Percentiles rank a stretch among this genome's conserved stretches.
These are phyloP conservation scores for Ganoderma leucocontextum DNA, from an alignment of 1,284 basidiomycete species.

Conservation along the genomic window DNA sequence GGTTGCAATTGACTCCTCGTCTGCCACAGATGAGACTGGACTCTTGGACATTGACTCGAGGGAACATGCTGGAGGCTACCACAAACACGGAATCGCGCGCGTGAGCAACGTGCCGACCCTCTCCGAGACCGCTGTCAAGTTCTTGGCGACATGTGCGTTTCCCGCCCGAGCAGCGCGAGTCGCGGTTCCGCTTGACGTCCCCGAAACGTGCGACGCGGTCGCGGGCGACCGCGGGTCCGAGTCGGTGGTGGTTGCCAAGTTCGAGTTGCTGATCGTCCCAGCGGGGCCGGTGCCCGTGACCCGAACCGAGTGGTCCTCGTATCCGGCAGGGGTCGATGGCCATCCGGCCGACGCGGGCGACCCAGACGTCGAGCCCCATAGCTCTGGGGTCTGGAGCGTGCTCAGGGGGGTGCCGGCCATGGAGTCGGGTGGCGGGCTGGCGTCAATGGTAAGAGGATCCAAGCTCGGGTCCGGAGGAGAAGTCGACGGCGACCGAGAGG, in stretches of 20 bases:
- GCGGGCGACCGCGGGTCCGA: no score
- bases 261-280: background rate
- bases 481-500: background rate
- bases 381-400: background rate
- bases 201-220: no score
- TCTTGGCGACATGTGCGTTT: background rate
- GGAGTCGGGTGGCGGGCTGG: background rate
- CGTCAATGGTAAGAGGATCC: background rate
- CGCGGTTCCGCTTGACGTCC: no score
- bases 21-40: background rate
- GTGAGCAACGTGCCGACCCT: background rate
- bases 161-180: no score
- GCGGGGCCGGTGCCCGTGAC: background rate
- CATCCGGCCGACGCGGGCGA: background rate
- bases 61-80: background rate
- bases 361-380: background rate
- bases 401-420: background rate
- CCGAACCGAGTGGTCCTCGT: background rate
- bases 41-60: background rate
- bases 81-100: background rate
- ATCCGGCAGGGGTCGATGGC: background rate
- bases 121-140: background rate
- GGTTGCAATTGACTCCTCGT: no score
- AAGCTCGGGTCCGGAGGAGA: background rate
- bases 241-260: no score